Base-by-base conservation (phyloP, 2,329 filamentous ascomycete genomes). In the Tolypocladium paradoxum region DNA sequence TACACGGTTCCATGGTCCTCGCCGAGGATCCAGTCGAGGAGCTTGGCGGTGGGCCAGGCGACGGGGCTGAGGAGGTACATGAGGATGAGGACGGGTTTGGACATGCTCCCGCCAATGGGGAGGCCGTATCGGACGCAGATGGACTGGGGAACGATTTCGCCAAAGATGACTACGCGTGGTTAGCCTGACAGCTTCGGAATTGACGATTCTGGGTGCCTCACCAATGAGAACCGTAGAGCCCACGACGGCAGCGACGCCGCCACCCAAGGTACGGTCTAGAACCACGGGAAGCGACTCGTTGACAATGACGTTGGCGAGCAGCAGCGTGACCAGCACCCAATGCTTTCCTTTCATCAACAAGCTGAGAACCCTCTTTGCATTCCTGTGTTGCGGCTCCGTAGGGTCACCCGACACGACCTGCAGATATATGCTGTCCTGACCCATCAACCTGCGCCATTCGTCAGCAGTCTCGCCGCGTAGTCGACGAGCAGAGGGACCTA, bases 201-300 rank as follows among this genome's bases (percentile, higher is more conserved):
- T 8, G 37, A 14, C 4, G 27, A 34, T 14, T 8, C 7, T 29
- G 22, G 24, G 22, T 40, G 27, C 65, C 80, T 60, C 82, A 95
- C 90, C 91, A 70, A 99, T 97, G 57, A 97, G 74, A 16, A 95
- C 82, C 1, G 93, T 99, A 74, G 90, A 95, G 62, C 91, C 90
- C 51, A 97, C 78, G 24, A 97, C 90, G 56, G 93, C 93, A 56
- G 92, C 91, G 76, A 95, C 91, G 58, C 93, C 93, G 60, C 93
- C 93, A 33, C 93, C 93, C 20, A 99, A 81, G 53, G 90, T 96
- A 53, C 93, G 80, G 70, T 99, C 93, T 50, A 99, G 80, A 12
- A 99, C 89, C 57, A 99, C 96, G 31, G 93, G 93, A 16, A 96
- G 76, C 2, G 92, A 95, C 72, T 97, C 93, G 69, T 99, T 97